Percentiles rank a stretch among this genome's conserved stretches.
Conservation (phyloP, 2,329 filamentous ascomycete species). For the Ascochyta koolunga region DNA sequence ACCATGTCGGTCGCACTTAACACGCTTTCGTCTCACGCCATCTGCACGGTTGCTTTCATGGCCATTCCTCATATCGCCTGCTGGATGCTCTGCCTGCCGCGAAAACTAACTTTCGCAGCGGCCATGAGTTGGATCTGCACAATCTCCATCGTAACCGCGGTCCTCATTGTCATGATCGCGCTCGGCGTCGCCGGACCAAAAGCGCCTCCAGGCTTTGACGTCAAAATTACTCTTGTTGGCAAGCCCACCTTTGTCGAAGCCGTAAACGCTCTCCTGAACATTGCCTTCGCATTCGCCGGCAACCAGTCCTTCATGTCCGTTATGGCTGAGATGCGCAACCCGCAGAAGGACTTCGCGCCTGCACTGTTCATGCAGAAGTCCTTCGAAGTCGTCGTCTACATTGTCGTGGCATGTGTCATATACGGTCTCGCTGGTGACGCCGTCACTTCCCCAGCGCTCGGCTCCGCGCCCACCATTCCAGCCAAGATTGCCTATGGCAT, state of each 20-base stretch:
- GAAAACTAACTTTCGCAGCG: conserved; percentile 67
- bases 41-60: conserved; percentile 69
- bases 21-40: conserved; percentile 64
- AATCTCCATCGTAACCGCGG: conserved; percentile 66
- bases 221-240: conserved; percentile 29
- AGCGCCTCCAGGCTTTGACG: conserved; percentile 36
- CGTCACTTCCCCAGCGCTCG: conserved; percentile 69
- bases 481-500: conserved; percentile 71
- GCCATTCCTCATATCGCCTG: conserved; percentile 66
- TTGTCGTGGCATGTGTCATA: conserved; percentile 70
- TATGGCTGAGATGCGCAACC: conserved; percentile 68
- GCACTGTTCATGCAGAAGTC: conserved; percentile 64
- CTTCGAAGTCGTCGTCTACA: conserved; percentile 64
- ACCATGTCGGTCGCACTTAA: conserved; percentile 65
- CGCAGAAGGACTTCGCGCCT: conserved; percentile 62
- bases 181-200: conserved; percentile 60
- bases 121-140: conserved; percentile 62
- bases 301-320: conserved; percentile 72
- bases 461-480: conserved; percentile 62
- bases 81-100: conserved; percentile 64
- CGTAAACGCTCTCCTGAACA: conserved; percentile 56
- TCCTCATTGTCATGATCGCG: conserved; percentile 71
- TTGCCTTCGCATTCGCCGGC: conserved; percentile 71
- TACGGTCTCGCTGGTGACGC: conserved; percentile 68
- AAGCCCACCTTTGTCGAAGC: conserved; percentile 37